A percentile compares a stretch with the other conserved stretches of the same genome.
phyloP scores from a whole-genome alignment of 192 early-diverging fungal genomes.

The Coemansia sp. region DNA sequence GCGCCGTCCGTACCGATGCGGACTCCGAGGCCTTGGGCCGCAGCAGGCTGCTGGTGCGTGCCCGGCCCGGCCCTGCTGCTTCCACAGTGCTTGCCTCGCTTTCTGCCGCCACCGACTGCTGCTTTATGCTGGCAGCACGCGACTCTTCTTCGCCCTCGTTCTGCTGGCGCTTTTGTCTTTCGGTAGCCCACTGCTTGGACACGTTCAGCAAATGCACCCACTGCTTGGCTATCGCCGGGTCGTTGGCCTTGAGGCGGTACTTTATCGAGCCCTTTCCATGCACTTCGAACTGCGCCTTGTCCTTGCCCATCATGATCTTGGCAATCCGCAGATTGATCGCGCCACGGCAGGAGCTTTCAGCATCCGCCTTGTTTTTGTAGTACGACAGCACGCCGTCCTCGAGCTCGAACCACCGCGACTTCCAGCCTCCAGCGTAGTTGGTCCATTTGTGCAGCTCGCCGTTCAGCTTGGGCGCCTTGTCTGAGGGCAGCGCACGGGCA shows the following conservation, averaged over 20 bases:
- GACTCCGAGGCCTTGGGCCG: constrained; percentile 14
- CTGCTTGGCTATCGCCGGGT: constrained; percentile 71
- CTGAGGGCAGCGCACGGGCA: constrained; percentile 53
- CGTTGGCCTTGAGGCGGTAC: constrained; percentile 67
- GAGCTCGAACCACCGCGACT: constrained; percentile 76
- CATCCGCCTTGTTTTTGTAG: constrained; percentile 76
- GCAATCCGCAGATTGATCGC: constrained; percentile 75
- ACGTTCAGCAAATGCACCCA: constrained; percentile 80
- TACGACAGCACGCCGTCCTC: constrained; percentile 80
- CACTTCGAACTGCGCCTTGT: constrained; percentile 74
- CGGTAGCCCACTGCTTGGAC: constrained; percentile 69
- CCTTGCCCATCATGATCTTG: constrained; percentile 61
- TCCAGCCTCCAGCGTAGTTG: constrained; percentile 81
- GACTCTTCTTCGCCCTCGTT: constrained; percentile 8
- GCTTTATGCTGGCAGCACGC: background rate
- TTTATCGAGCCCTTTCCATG: constrained; percentile 72
- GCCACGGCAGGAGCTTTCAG: constrained; percentile 72
- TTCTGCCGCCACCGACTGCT: background rate
- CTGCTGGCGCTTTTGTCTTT: constrained; percentile 17
- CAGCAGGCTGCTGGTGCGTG: constrained; percentile 38
- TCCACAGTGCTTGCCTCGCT: background rate
- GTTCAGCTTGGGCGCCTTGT: constrained; percentile 57
- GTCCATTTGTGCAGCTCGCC: constrained; percentile 76
- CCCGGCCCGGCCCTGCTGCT: constrained; percentile 7
- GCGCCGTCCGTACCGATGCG: constrained; percentile 12